Evolutionary conservation across 768 basidiomycete species (phyloP).

Genomic region (Panus rudis): DNA sequence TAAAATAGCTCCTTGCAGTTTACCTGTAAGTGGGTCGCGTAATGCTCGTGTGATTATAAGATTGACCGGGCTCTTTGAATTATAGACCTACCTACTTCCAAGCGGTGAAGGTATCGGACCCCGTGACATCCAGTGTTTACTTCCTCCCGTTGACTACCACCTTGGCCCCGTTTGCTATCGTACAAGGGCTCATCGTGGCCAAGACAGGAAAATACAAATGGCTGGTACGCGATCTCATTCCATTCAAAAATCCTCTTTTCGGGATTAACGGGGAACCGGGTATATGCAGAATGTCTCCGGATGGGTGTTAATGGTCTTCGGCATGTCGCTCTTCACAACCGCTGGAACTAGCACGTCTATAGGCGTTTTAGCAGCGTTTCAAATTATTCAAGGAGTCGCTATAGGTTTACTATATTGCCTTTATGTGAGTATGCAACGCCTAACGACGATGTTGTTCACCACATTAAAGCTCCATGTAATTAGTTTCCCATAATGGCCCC

Average conservation of each 20-base stretch:
- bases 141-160: conserved; percentile 4
- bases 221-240: neutral
- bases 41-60: too few species aligned
- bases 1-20: too few species aligned
- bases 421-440: conserved; percentile 2
- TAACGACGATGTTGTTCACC: too few species aligned
- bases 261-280: neutral
- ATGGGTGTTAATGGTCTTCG: conserved; percentile 5
- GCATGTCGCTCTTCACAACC: conserved; percentile 3
- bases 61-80: too few species aligned
- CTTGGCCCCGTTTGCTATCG: conserved; percentile 4
- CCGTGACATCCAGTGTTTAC: neutral
- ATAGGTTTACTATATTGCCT: conserved; percentile 4
- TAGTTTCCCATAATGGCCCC: conserved; percentile 12
- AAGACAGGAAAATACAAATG: conserved; percentile 1
- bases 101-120: neutral
- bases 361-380: conserved; percentile 4
- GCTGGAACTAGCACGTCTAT: neutral
- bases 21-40: too few species aligned
- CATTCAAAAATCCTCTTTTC: neutral
- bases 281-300: neutral
- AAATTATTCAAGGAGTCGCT: conserved; percentile 4
- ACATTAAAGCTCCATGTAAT: neutral
- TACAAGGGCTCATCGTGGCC: conserved; percentile 5
- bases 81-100: conserved; percentile 7